Conservation (phyloP, 2,329 filamentous ascomycete species). For the Alternaria metachromatica region DNA sequence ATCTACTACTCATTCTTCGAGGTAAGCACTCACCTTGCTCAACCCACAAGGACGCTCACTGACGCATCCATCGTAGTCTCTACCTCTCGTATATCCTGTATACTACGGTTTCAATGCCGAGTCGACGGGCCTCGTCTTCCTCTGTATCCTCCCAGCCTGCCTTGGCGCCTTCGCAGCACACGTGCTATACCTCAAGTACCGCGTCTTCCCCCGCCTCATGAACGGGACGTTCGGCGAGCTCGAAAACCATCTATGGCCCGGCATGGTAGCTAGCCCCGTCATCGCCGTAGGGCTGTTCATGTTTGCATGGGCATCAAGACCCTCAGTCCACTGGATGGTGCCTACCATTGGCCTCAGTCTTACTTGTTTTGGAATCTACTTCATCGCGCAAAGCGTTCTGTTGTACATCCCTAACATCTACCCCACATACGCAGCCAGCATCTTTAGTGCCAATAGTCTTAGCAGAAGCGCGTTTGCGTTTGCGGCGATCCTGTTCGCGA, state of each 20-base stretch:
- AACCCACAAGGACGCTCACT: neutral
- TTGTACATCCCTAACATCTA: slow-evolving; percentile 71
- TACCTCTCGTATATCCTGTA: slow-evolving; percentile 70
- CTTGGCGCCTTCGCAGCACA: slow-evolving; percentile 67
- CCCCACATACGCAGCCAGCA: slow-evolving; percentile 54
- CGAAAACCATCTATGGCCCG: slow-evolving; percentile 77
- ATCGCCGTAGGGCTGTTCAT: slow-evolving; percentile 70
- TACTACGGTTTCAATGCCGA: slow-evolving; percentile 77
- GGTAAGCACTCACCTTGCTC: slow-evolving; percentile 33
- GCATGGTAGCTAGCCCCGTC: slow-evolving; percentile 58
- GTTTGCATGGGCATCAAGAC: slow-evolving; percentile 69
- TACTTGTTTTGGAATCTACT: slow-evolving; percentile 52
- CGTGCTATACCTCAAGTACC: slow-evolving; percentile 80
- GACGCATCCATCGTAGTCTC: slow-evolving; percentile 37
- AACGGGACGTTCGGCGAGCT: slow-evolving; percentile 72
- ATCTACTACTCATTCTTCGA: slow-evolving; percentile 78
- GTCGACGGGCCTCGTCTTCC: slow-evolving; percentile 82
- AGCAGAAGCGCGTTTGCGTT: slow-evolving; percentile 63
- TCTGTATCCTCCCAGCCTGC: slow-evolving; percentile 77
- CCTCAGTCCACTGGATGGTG: slow-evolving; percentile 63
- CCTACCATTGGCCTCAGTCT: slow-evolving; percentile 60
- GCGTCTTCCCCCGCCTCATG: slow-evolving; percentile 63
- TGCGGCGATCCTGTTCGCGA: slow-evolving; percentile 64
- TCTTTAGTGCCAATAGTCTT: slow-evolving; percentile 68
- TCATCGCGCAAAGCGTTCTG: slow-evolving; percentile 56